A percentile compares a stretch with the other conserved stretches of the same genome.
phyloP scores from a whole-genome alignment of 164 flowering plant species.

The Sedum album region DNA sequence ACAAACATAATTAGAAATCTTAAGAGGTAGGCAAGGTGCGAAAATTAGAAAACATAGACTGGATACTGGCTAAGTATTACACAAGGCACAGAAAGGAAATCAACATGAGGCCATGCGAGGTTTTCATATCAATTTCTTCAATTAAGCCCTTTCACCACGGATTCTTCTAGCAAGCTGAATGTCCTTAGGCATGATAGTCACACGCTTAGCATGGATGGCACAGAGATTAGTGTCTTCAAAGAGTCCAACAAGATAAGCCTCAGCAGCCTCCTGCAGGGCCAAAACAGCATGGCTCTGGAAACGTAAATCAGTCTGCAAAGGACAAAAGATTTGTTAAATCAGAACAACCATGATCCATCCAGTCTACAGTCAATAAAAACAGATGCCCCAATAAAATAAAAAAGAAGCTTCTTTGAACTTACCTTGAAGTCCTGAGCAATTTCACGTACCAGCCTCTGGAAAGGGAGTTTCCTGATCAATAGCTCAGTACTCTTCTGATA shows the following conservation, averaged over 20 bases:
- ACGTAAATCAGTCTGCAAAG: slow-evolving; percentile 17
- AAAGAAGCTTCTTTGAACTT: too few species aligned
- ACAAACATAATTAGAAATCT: too few species aligned
- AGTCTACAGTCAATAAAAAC: background rate
- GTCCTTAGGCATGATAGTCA: slow-evolving; percentile 25
- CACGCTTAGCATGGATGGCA: slow-evolving; percentile 23
- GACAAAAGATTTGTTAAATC: background rate
- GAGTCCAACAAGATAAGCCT: slow-evolving; percentile 19
- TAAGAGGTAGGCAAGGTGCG: background rate
- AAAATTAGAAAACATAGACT: background rate
- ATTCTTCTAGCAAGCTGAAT: too few species aligned
- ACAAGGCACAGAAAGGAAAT: background rate
- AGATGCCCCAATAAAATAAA: too few species aligned
- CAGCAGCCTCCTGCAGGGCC: slow-evolving; percentile 23
- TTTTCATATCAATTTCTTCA: background rate
- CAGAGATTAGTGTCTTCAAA: slow-evolving; percentile 22
- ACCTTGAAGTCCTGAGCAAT: too few species aligned
- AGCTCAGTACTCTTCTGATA: too few species aligned
- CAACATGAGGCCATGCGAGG: background rate
- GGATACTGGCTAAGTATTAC: too few species aligned
- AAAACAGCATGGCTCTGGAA: slow-evolving; percentile 25
- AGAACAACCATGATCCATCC: background rate
- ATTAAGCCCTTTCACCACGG: slow-evolving; percentile 19
- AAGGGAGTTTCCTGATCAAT: too few species aligned
- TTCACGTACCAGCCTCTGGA: too few species aligned